Evolutionary conservation across 2,329 filamentous ascomycete genomes (phyloP).

Genomic region (Amauroascus niger): DNA sequence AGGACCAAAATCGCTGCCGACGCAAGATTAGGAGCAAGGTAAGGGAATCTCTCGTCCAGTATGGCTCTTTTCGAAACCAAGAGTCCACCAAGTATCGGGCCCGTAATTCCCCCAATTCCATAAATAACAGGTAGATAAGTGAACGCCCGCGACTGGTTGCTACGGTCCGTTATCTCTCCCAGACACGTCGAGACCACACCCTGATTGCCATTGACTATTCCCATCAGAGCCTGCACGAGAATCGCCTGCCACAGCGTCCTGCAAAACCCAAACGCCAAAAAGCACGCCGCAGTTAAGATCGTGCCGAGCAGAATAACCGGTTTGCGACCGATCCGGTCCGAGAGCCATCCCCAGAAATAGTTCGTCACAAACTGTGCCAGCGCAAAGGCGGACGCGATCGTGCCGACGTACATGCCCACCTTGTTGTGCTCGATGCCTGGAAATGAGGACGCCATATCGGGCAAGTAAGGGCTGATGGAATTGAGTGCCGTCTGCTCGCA

Average conservation of each 20-base stretch:
- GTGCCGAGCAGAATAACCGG: conserved; percentile 76
- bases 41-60: conserved; percentile 57
- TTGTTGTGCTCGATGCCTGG: conserved; percentile 62
- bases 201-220: conserved; percentile 86
- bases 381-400: conserved; percentile 84
- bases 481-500: conserved; percentile 95
- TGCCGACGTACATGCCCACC: conserved; percentile 78
- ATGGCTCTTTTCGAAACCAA: conserved; percentile 57
- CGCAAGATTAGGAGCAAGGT: conserved; percentile 72
- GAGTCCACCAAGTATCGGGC: conserved; percentile 80
- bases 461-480: conserved; percentile 89
- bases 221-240: conserved; percentile 79
- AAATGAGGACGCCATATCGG: conserved; percentile 81
- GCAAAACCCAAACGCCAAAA: conserved; percentile 80
- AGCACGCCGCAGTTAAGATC: conserved; percentile 68
- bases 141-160: conserved; percentile 87
- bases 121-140: conserved; percentile 95
- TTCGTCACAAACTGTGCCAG: conserved; percentile 87
- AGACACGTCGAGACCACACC: conserved; percentile 88
- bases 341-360: conserved; percentile 80
- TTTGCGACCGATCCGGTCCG: conserved; percentile 69
- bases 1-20: conserved; percentile 61
- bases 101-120: conserved; percentile 84
- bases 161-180: conserved; percentile 88
- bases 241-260: conserved; percentile 73